phyloP scores from a whole-genome alignment of 306 rosid species.

The Cucumis sativus region Cucumber_9930_V3 NC_026661.2:11298001-11298500 shows the following conservation, averaged over 20 bases:
- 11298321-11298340: conserved; percentile 77
- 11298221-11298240: conserved; percentile 89
- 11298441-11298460: conserved; percentile 94
- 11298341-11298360: conserved; percentile 81
- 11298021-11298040: conserved; percentile 71
- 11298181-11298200: conserved; percentile 69
- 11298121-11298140: not conserved
- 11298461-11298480: conserved; percentile 33
- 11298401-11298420: conserved; percentile 91
- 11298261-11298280: not conserved
- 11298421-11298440: conserved; percentile 93
- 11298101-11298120: not conserved
- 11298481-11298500: not conserved
- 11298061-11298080: conserved; percentile 95
- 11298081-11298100: not conserved
- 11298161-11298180: conserved; percentile 74
- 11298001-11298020: conserved; percentile 35
- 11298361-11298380: conserved; percentile 61
- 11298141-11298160: conserved; percentile 62
- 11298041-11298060: conserved; percentile 91
- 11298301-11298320: conserved; percentile 28
- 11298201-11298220: conserved; percentile 73
- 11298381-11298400: conserved; percentile 96
- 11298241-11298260: conserved; percentile 21
- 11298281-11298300: conserved; percentile 3